Conservation (phyloP, 768 basidiomycete species). For the Pulveroboletus ravenelii region DNA sequence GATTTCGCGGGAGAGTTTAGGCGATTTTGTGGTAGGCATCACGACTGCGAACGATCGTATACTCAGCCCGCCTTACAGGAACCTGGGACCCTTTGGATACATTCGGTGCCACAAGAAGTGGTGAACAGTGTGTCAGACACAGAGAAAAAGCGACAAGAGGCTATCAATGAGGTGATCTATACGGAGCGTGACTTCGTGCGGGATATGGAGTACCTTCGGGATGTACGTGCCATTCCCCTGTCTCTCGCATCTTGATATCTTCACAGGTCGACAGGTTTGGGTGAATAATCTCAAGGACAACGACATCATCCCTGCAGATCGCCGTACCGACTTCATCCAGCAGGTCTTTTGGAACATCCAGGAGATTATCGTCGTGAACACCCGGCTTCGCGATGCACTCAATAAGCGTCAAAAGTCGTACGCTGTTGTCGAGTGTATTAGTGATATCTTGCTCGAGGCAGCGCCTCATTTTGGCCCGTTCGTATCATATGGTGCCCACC, state of each 20-base stretch:
- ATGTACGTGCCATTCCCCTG: slow-evolving; percentile 49
- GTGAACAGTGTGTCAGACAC: slow-evolving; percentile 86
- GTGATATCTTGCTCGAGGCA: slow-evolving; percentile 83
- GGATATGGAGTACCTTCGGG: slow-evolving; percentile 96
- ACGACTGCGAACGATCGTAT: neutral
- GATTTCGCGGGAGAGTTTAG: slow-evolving; percentile 74
- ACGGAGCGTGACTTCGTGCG: slow-evolving; percentile 98
- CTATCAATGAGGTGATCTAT: slow-evolving; percentile 92
- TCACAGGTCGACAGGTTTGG: slow-evolving; percentile 60
- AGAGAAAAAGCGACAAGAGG: slow-evolving; percentile 96
- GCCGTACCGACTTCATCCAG: slow-evolving; percentile 79
- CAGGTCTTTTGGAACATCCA: slow-evolving; percentile 99
- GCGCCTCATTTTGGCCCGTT: slow-evolving; percentile 90
- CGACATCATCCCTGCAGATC: slow-evolving; percentile 69
- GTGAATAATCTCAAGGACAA: slow-evolving; percentile 75
- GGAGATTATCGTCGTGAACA: slow-evolving; percentile 91
- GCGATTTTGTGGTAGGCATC: slow-evolving; percentile 62
- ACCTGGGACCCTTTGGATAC: slow-evolving; percentile 89
- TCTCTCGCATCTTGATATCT: neutral
- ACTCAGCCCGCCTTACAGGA: slow-evolving; percentile 41
- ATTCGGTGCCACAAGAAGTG: slow-evolving; percentile 92
- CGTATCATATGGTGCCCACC: slow-evolving; percentile 93
- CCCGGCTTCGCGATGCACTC: slow-evolving; percentile 84
- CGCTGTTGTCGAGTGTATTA: slow-evolving; percentile 87
- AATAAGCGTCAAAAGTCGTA: slow-evolving; percentile 94